phyloP scores from a whole-genome alignment of 1,284 basidiomycete genomes.

The Rhodotorula sp. region DNA sequence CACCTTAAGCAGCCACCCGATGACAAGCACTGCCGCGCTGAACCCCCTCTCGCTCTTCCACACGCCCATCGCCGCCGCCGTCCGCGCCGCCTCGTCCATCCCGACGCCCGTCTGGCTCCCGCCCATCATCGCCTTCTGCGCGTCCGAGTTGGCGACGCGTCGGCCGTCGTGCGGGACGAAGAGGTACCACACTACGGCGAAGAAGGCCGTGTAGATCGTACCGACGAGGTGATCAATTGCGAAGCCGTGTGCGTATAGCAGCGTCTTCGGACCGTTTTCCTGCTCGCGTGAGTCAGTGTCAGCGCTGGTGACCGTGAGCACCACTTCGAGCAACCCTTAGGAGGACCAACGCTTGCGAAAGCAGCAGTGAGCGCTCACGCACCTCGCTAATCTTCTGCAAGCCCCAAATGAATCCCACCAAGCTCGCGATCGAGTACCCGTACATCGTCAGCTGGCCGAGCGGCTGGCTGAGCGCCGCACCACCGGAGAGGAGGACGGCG shows the following conservation, averaged over 20 bases:
- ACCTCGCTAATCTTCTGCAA: constrained; percentile 81
- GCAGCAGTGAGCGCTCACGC: not conserved
- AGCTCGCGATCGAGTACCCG: constrained; percentile 82
- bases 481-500: constrained; percentile 82
- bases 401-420: constrained; percentile 84
- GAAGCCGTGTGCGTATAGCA: constrained; percentile 91
- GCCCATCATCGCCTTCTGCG: constrained; percentile 76
- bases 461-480: constrained; percentile 60
- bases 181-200: constrained; percentile 85
- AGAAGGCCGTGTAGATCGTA: constrained; percentile 88
- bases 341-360: not conserved
- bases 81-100: constrained; percentile 66
- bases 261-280: constrained; percentile 80
- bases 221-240: constrained; percentile 88
- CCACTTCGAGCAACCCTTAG: too few relatives aligned
- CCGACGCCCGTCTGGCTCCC: constrained; percentile 55
- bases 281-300: constrained; percentile 50
- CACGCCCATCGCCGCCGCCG: constrained; percentile 70
- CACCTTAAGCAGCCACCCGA: constrained; percentile 90
- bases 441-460: constrained; percentile 78
- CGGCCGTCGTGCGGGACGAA: constrained; percentile 87
- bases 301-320: too few relatives aligned
- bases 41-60: constrained; percentile 89
- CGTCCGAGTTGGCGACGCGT: constrained; percentile 74
- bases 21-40: constrained; percentile 71